Base-by-base conservation (phyloP, 768 basidiomycete genomes). In the Hygrocybe coccinea region DNA sequence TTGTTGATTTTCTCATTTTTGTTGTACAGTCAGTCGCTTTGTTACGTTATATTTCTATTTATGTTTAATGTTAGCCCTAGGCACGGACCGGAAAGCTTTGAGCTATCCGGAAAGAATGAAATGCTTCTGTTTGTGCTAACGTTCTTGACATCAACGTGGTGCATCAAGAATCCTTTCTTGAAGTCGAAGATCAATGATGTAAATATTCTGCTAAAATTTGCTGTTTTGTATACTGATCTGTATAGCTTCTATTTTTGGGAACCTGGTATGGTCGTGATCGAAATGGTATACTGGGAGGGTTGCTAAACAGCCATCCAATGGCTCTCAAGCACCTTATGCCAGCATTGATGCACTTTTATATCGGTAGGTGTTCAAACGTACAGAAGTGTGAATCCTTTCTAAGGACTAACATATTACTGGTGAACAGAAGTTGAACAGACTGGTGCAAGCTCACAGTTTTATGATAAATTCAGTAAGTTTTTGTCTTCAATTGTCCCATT, bases 111-210 rank as follows among this genome's bases (percentile, higher is more conserved):
- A 44, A 95, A 91, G 73, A 82, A 84, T 10, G 93, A 94, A 60
- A 74, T 98, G 12, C 74, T 98, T 62, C 82, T 85, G 0, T 98
- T 97, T 71, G 80, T 85, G 17, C 73, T 99, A 61, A 93, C 91
- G 2, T 97, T 97, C 79, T 74, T 99, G 57, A 84, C 87, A 5
- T 93, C 91, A 36, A 95, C 95, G 0, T 93, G 91, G 83, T 98
- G 94, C 68, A 95, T 99, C 78, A 97, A 97, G 76, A 99, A 98
- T 62, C 97, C 97, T 0, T 97, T 95, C 77, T 69, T 99, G 63
- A 97, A 97, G 71, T 84, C 92, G 17, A 95, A 97, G 71, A 88
- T 98, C 57, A 93, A 97, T 60, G 91, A 97, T 67, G 92, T 93
- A 59, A 43, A 78, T 69, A 37, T 11, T 41, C 59, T 53, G 17